Conservation (phyloP, 2,329 filamentous ascomycete species). For the Grosmannia huntii region DNA sequence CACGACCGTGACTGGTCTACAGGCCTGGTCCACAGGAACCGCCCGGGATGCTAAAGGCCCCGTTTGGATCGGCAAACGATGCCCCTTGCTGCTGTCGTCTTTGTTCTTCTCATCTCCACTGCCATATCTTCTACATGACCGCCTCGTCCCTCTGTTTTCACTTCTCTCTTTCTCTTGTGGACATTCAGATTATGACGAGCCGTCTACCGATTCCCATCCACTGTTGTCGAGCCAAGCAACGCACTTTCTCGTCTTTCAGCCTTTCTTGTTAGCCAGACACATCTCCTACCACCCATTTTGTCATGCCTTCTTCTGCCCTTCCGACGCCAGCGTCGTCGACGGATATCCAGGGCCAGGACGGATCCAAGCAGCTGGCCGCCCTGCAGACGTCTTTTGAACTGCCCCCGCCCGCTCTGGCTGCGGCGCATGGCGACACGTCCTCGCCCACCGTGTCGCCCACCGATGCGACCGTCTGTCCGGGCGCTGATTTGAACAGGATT, state of each 20-base stretch:
- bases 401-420: slow-evolving; percentile 58
- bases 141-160: background rate
- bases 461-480: background rate
- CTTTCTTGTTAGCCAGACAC: background rate
- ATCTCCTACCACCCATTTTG: background rate
- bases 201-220: too few relatives aligned
- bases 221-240: too few relatives aligned
- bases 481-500: slow-evolving; percentile 21
- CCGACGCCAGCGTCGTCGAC: slow-evolving; percentile 71
- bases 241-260: too few relatives aligned
- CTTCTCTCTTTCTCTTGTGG: background rate
- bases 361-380: slow-evolving; percentile 42
- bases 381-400: slow-evolving; percentile 61
- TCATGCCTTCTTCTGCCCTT: slow-evolving; percentile 52
- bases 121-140: background rate
- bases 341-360: slow-evolving; percentile 63
- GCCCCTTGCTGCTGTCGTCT: background rate
- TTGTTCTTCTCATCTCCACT: background rate
- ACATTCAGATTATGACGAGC: too few relatives aligned
- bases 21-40: background rate
- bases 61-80: background rate
- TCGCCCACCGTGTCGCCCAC: background rate
- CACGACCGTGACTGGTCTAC: background rate
- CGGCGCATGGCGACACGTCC: slow-evolving; percentile 21
- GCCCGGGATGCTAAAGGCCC: background rate